A percentile compares a stretch with the other conserved stretches of the same genome.
Evolutionary conservation across 331 rosid genomes (phyloP).

Genomic region (Quercus phellos): DNA sequence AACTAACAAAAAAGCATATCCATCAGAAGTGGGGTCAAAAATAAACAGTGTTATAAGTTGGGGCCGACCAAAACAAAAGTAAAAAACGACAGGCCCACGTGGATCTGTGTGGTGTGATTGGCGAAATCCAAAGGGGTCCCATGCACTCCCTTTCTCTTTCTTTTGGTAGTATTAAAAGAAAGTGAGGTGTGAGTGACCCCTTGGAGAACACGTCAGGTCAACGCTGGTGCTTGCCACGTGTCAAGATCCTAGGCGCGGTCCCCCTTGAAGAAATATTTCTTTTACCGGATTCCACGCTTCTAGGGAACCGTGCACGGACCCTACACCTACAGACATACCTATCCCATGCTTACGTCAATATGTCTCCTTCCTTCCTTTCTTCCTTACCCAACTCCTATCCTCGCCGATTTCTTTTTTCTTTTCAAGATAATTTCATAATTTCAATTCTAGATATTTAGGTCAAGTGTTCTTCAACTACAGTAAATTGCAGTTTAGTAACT

Average conservation of each 20-base stretch:
- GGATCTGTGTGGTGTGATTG: slow-evolving; percentile 19
- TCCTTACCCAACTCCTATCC: background rate
- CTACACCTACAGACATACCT: slow-evolving; percentile 10
- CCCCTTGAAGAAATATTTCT: slow-evolving; percentile 5
- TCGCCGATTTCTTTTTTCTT: background rate
- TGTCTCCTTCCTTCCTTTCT: background rate
- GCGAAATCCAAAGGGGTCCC: slow-evolving; percentile 12
- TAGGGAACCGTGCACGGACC: slow-evolving; percentile 16
- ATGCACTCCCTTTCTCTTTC: background rate
- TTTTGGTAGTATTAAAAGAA: background rate
- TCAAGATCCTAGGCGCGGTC: slow-evolving; percentile 4
- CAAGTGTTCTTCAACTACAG: too few relatives aligned
- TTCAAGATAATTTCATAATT: background rate
- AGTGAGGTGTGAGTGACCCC: background rate
- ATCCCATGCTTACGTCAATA: background rate
- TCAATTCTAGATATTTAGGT: too few relatives aligned
- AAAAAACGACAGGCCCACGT: slow-evolving; percentile 31
- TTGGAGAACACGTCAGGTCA: slow-evolving; percentile 12
- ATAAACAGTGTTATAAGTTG: background rate
- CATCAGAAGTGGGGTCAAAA: background rate
- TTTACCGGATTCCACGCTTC: slow-evolving; percentile 8
- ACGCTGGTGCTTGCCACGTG: slow-evolving; percentile 25
- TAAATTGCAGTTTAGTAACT: too few relatives aligned
- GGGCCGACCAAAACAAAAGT: slow-evolving; percentile 11
- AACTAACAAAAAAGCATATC: background rate